Percentiles rank a stretch among this genome's conserved stretches.
Conservation (phyloP, 805 yeast species). For the Zygosaccharomyces bisporus region DNA sequence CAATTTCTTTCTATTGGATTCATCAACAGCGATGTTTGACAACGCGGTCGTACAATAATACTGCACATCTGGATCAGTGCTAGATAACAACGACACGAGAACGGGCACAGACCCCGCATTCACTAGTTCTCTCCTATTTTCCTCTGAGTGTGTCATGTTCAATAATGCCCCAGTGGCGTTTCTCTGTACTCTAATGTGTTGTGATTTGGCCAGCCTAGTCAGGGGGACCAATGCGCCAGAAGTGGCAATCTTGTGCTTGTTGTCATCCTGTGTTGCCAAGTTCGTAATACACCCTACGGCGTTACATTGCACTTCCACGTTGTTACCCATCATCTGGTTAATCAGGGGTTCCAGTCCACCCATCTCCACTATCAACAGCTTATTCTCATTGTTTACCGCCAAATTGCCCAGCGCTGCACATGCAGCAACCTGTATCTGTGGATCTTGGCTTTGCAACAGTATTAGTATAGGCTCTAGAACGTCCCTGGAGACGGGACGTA, state of each 20-base stretch:
- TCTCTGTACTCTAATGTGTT: constrained; percentile 93
- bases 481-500: constrained; percentile 82
- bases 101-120: constrained; percentile 99
- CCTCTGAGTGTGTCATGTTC: constrained; percentile 97
- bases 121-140: constrained; percentile 92
- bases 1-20: constrained; percentile 78
- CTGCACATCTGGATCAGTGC: constrained; percentile 93
- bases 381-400: constrained; percentile 95
- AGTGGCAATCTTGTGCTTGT: constrained; percentile 91
- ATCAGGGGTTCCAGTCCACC: constrained; percentile 96
- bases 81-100: constrained; percentile 76
- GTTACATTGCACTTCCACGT: constrained; percentile 97
- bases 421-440: constrained; percentile 97
- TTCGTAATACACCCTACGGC: constrained; percentile 99
- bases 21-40: constrained; percentile 96
- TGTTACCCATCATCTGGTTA: constrained; percentile 95
- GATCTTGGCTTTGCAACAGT: constrained; percentile 77
- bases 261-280: constrained; percentile 95
- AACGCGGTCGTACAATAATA: constrained; percentile 97
- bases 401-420: constrained; percentile 98
- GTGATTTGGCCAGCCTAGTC: constrained; percentile 89
- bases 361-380: constrained; percentile 91
- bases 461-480: constrained; percentile 92
- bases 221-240: constrained; percentile 94
- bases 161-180: constrained; percentile 97